Percentiles rank a stretch among this genome's conserved stretches.
These are phyloP conservation scores for Phytophthora crassamura DNA, from an alignment of 352 stramenopile genomes.

Conservation along the genomic window DNA sequence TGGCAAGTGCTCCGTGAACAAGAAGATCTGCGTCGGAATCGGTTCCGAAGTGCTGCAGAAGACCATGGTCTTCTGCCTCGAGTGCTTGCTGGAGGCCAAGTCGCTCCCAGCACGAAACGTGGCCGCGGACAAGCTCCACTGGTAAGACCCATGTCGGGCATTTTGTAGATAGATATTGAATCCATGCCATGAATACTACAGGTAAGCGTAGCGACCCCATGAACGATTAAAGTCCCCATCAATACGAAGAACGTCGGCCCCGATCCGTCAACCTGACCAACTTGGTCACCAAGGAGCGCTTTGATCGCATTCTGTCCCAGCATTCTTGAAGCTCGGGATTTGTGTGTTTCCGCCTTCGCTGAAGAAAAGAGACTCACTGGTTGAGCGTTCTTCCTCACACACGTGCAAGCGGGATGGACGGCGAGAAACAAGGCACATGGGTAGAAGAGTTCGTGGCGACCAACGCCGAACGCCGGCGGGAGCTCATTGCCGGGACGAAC, in stretches of 20 bases:
- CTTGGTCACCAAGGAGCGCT: no score
- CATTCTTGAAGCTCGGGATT: no score
- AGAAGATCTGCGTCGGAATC: slow-evolving; percentile 45
- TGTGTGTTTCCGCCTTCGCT: background rate
- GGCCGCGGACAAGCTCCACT: slow-evolving; percentile 33
- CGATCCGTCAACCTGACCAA: no score
- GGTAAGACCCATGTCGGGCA: slow-evolving; percentile 16
- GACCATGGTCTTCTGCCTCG: slow-evolving; percentile 46
- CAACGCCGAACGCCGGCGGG: background rate
- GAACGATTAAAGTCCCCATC: background rate
- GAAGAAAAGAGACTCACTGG: background rate
- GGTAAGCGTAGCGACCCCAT: background rate
- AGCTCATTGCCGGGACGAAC: slow-evolving; percentile 13
- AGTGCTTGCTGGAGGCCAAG: slow-evolving; percentile 55
- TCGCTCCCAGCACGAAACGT: slow-evolving; percentile 34
- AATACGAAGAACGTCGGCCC: no score
- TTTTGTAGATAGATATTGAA: slow-evolving; percentile 30
- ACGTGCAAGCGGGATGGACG: background rate
- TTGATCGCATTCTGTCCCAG: no score
- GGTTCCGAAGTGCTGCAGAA: slow-evolving; percentile 38
- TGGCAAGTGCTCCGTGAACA: slow-evolving; percentile 45
- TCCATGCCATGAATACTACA: slow-evolving; percentile 22
- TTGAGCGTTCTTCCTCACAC: slow-evolving; percentile 2
- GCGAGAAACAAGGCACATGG: slow-evolving; percentile 22
- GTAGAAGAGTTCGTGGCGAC: slow-evolving; percentile 22